Percentiles rank a stretch among this genome's conserved stretches.
Evolutionary conservation across 2,329 filamentous ascomycete species (phyloP).

Genomic region (Septoria petroselini): DNA sequence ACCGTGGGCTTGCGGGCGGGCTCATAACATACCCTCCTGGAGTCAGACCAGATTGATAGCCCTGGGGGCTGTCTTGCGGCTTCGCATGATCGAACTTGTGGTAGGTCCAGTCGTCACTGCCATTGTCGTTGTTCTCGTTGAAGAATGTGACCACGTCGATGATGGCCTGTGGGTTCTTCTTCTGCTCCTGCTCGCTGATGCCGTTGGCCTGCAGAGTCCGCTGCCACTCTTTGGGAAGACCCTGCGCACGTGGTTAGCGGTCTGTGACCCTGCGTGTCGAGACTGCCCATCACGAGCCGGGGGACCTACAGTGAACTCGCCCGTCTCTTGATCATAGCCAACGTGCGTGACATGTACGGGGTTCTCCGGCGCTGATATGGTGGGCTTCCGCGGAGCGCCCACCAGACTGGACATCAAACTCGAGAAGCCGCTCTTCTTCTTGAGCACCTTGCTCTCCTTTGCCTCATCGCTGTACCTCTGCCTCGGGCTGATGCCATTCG

Average conservation of each 20-base stretch:
- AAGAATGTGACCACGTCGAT: constrained; percentile 96
- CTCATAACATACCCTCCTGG: constrained; percentile 58
- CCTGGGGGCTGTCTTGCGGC: constrained; percentile 48
- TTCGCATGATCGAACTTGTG: constrained; percentile 94
- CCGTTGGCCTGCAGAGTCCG: constrained; percentile 91
- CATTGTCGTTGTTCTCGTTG: constrained; percentile 82
- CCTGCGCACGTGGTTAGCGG: constrained; percentile 46
- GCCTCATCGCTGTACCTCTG: constrained; percentile 77
- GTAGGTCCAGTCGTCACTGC: constrained; percentile 80
- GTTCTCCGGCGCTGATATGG: constrained; percentile 97
- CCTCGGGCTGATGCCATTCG: constrained; percentile 54
- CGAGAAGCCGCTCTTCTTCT: constrained; percentile 86
- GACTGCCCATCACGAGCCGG: not conserved
- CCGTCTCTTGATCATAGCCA: constrained; percentile 92
- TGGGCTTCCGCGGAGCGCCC: constrained; percentile 80
- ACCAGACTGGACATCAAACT: constrained; percentile 82
- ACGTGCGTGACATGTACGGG: constrained; percentile 98
- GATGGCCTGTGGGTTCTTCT: constrained; percentile 92
- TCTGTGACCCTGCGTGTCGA: constrained; percentile 9
- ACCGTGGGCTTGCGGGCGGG: constrained; percentile 78
- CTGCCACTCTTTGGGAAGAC: constrained; percentile 97
- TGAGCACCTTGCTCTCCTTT: constrained; percentile 59
- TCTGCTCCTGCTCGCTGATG: constrained; percentile 92
- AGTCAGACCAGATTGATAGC: constrained; percentile 31
- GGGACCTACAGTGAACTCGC: constrained; percentile 82